Conservation (phyloP, 768 basidiomycete species). For the Chalciporus sphaerocephalus region DNA sequence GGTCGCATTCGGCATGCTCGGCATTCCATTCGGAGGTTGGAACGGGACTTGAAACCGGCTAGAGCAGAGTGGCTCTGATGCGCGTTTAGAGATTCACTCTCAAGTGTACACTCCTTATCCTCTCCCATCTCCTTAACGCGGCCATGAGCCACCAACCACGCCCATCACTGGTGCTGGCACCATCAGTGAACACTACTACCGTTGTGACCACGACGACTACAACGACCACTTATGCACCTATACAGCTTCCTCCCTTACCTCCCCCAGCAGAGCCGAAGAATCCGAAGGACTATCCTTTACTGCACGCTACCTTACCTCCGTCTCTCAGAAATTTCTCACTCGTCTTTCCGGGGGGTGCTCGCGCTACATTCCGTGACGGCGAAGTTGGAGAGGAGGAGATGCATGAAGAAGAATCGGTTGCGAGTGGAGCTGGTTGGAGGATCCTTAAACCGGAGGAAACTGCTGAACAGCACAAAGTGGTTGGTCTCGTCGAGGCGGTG, state of each 20-base stretch:
- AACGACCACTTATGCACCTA: constrained; percentile 87
- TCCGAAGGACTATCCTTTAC: constrained; percentile 73
- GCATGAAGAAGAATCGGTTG: constrained; percentile 66
- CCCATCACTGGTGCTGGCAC: constrained; percentile 68
- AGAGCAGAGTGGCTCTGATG: constrained; percentile 33
- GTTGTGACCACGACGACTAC: constrained; percentile 91
- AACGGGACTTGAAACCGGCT: constrained; percentile 25
- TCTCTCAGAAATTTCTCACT: constrained; percentile 73
- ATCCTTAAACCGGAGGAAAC: constrained; percentile 68
- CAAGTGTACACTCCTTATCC: constrained; percentile 19
- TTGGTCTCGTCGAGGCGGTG: constrained; percentile 74
- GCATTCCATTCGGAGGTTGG: constrained; percentile 25
- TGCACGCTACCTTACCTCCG: constrained; percentile 69
- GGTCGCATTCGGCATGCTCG: constrained; percentile 17
- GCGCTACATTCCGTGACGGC: constrained; percentile 75
- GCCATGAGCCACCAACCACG: constrained; percentile 61
- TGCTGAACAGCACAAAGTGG: constrained; percentile 43
- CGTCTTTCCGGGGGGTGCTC: constrained; percentile 75
- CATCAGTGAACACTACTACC: constrained; percentile 80
- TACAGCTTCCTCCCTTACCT: constrained; percentile 71
- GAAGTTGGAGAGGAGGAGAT: constrained; percentile 60
- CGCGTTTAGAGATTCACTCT: constrained; percentile 27
- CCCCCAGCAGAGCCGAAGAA: constrained; percentile 69
- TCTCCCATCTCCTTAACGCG: constrained; percentile 27
- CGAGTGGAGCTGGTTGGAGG: constrained; percentile 67